phyloP scores from a whole-genome alignment of 2,329 filamentous ascomycete species.

The Metarhizium sp. region DNA sequence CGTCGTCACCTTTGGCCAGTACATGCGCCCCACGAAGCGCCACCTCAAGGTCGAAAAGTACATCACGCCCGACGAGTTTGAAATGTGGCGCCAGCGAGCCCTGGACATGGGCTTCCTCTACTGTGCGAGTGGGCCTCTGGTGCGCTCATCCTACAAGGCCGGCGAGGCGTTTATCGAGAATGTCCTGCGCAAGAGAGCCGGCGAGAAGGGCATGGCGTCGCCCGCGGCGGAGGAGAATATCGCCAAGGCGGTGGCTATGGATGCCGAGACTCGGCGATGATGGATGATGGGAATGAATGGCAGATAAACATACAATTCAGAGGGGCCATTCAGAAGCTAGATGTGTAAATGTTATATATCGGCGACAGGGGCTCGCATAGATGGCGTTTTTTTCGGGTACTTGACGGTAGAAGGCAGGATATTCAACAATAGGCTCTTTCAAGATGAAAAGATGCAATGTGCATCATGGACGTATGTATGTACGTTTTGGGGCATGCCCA shows the following conservation, averaged over 20 bases:
- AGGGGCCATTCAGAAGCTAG: not conserved
- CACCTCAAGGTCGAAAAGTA: constrained; percentile 97
- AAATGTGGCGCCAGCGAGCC: constrained; percentile 81
- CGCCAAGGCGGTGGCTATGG: constrained; percentile 30
- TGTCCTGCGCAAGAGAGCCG: constrained; percentile 74
- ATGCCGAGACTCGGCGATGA: constrained; percentile 17
- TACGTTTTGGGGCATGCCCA: not conserved
- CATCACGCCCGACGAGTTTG: constrained; percentile 83
- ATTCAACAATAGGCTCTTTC: constrained; percentile 17
- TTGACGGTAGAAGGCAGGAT: constrained; percentile 18
- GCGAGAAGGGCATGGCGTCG: constrained; percentile 26
- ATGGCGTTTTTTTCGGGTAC: constrained; percentile 1
- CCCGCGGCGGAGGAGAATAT: constrained; percentile 18
- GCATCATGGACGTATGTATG: not conserved
- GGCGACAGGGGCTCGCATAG: not conserved
- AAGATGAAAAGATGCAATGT: not conserved
- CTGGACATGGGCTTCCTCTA: constrained; percentile 95
- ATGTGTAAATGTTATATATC: not conserved
- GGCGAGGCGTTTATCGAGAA: constrained; percentile 99
- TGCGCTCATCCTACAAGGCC: constrained; percentile 94
- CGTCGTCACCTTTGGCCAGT: constrained; percentile 98
- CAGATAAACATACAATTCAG: not conserved
- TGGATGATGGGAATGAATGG: not conserved
- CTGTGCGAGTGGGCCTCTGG: constrained; percentile 85
- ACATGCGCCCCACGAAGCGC: constrained; percentile 97